Percentiles rank a stretch among this genome's conserved stretches.
These are phyloP conservation scores for Ashbya aceris DNA, from an alignment of 1,139 yeast genomes.

Conservation along the genomic window DNA sequence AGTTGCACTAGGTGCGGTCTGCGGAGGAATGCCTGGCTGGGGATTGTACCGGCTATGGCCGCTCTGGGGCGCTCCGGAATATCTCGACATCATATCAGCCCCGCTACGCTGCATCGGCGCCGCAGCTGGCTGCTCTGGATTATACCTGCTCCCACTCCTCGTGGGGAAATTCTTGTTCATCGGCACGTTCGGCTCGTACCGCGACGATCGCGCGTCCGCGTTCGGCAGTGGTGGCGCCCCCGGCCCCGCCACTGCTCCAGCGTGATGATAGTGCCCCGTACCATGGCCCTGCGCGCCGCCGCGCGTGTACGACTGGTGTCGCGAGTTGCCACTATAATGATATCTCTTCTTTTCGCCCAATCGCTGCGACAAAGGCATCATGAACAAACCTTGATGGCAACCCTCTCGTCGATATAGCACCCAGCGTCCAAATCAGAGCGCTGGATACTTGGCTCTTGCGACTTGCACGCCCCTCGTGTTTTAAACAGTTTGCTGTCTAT, in stretches of 20 bases:
- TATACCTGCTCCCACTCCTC: constrained; percentile 18
- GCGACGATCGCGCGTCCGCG: constrained; percentile 14
- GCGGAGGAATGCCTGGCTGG: constrained; percentile 5
- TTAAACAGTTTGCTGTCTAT: neutral
- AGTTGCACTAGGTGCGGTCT: constrained; percentile 2
- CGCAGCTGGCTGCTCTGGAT: constrained; percentile 9
- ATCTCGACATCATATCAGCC: neutral
- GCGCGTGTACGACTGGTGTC: constrained; percentile 13
- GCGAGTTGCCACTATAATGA: constrained; percentile 23
- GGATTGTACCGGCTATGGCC: constrained; percentile 9
- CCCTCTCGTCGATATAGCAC: no score
- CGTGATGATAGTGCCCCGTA: neutral
- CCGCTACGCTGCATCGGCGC: neutral
- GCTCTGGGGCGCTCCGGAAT: constrained; percentile 2
- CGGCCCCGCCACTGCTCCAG: neutral
- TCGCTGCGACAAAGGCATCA: constrained; percentile 16
- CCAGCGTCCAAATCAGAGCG: no score
- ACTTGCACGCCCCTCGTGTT: no score
- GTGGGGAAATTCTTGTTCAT: constrained; percentile 8
- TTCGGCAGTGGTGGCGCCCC: neutral
- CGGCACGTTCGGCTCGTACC: constrained; percentile 20
- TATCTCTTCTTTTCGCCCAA: constrained; percentile 25
- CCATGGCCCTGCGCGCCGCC: constrained; percentile 6
- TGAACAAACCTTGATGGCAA: neutral
- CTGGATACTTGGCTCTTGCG: no score